Evolutionary conservation across 1,284 basidiomycete species (phyloP), one percentile per base, ranked within the genome.

Genomic region (Cystobasidiaceae sp.): DNA sequence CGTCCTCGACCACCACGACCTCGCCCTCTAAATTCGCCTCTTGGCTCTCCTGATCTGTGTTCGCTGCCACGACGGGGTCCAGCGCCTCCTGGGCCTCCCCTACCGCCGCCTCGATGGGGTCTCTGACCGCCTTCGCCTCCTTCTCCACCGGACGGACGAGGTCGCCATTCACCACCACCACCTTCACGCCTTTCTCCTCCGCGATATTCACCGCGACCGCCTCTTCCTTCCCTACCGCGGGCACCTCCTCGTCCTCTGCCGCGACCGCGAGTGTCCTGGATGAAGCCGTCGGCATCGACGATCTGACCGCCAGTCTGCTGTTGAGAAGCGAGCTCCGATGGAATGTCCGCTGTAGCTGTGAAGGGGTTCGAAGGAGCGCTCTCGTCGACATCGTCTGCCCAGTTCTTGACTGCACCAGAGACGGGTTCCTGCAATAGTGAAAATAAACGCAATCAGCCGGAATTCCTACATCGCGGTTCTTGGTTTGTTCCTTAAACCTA

Each of bases 11-110:
- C n/a, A n/a, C n/a, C n/a, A n/a, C n/a, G n/a, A n/a, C n/a, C n/a
- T n/a, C n/a, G 32, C 37, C 60, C 60, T 52, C 60, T 9, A 30
- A 34, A 27, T 2, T 37, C 45, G n/a, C 50, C 52, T 63, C 70
- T 44, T n/a, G n/a, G n/a, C n/a, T n/a, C n/a, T n/a, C n/a, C n/a
- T 60, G 55, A 9, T 57, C 60, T 0, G 57, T 61, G 45, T 17
- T 33, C 51, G 56, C 70, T 34, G 67, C 67, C n/a, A n/a, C n/a
- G 1, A 62, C 70, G 39, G 66, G 68, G 49, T 66, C 48, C 27
- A 62, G 61, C 49, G 33, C n/a, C n/a, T n/a, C 45, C 46, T 1
- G 49, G 28, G 44, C 60, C 41, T 19, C 30, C 17, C 17, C 21
- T 23, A 17, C 56, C 56, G 33, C 50, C 58, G n/a, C n/a, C n/a